Conservation (phyloP, 257 asterid species). For the Plantago ovata region DNA sequence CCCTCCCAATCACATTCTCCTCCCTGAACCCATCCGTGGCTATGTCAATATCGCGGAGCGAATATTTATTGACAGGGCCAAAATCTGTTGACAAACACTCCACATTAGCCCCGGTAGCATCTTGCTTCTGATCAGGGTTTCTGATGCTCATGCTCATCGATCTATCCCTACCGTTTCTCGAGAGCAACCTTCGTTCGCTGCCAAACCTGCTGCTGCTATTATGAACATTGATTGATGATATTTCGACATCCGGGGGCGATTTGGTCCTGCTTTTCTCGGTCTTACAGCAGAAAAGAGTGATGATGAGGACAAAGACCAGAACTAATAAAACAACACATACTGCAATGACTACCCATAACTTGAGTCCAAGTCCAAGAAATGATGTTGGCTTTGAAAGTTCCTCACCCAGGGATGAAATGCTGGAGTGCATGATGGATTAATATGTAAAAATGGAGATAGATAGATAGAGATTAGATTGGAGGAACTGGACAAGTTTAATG, state of each 20-base stretch:
- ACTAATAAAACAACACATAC: not conserved
- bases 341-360: not conserved
- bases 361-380: not conserved
- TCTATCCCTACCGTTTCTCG: constrained; percentile 31
- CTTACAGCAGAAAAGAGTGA: constrained; percentile 17
- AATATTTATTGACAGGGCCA: constrained; percentile 20
- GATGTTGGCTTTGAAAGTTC: constrained; percentile 1
- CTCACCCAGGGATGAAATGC: too few species aligned
- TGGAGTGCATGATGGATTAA: too few species aligned
- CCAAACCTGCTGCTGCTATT: constrained; percentile 24
- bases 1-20: constrained; percentile 41
- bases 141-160: constrained; percentile 31
- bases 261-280: not conserved
- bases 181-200: constrained; percentile 30
- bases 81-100: not conserved
- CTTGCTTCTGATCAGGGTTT: constrained; percentile 30
- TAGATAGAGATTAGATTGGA: too few species aligned
- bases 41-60: constrained; percentile 36
- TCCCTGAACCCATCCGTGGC: constrained; percentile 40
- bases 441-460: too few species aligned
- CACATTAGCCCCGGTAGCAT: constrained; percentile 17
- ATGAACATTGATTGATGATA: not conserved
- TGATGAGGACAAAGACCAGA: not conserved
- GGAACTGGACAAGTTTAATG: too few species aligned
- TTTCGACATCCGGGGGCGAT: not conserved